phyloP scores from a whole-genome alignment of 2,329 filamentous ascomycete genomes.

The Neonectria magnoliae region DNA sequence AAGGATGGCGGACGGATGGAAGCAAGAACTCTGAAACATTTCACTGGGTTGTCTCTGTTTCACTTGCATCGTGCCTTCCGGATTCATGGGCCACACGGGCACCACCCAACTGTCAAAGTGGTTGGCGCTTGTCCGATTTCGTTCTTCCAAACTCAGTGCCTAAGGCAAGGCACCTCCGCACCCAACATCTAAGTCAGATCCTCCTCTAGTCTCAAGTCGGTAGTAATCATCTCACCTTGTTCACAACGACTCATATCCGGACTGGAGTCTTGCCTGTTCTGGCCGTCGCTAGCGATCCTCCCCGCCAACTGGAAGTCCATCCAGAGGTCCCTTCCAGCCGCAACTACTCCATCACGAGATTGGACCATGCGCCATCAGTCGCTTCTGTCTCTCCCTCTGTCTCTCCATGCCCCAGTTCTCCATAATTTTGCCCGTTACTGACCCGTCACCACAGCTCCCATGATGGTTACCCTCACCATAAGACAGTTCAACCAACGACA shows the following conservation, averaged over 20 bases:
- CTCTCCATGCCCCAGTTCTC: neutral
- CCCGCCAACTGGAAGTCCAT: neutral
- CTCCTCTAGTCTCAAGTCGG: conserved; percentile 3
- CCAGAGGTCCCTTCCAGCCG: neutral
- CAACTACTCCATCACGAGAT: neutral
- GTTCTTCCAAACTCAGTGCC: neutral
- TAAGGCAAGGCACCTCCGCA: neutral
- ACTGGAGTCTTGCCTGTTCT: neutral
- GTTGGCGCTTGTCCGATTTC: conserved; percentile 1
- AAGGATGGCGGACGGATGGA: too few species aligned
- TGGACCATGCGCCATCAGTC: neutral
- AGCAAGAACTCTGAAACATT: neutral
- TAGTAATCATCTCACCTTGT: neutral
- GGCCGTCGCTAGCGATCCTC: neutral
- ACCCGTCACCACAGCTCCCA: neutral
- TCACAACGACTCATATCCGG: neutral
- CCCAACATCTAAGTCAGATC: neutral
- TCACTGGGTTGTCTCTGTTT: neutral
- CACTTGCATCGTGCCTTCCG: conserved; percentile 2
- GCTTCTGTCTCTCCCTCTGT: neutral
- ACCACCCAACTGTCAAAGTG: neutral
- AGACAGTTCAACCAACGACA: neutral
- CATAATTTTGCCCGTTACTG: neutral
- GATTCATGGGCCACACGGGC: neutral
- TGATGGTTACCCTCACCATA: neutral